phyloP scores from a whole-genome alignment of 1,284 basidiomycete genomes.

The Ganoderma resinaceum region DNA sequence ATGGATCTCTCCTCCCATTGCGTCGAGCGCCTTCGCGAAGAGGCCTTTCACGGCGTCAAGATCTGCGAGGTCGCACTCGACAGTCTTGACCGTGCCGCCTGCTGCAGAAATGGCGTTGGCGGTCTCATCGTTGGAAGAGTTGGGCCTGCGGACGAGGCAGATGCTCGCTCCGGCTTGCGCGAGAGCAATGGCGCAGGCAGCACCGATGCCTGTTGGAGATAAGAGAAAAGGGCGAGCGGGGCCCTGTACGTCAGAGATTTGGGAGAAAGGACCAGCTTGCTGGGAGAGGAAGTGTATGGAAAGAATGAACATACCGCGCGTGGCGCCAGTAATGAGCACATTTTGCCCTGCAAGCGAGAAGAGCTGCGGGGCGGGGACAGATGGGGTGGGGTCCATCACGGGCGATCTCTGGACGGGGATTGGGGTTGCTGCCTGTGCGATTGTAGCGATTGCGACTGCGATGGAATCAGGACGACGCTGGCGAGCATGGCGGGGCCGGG shows the following conservation, averaged over 20 bases:
- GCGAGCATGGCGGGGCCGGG: constrained; percentile 15
- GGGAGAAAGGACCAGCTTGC: constrained; percentile 8
- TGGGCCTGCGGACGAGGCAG: constrained; percentile 76
- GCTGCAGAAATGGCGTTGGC: constrained; percentile 57
- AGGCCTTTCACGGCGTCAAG: constrained; percentile 69
- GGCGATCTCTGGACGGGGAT: constrained; percentile 9
- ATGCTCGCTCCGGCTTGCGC: constrained; percentile 85
- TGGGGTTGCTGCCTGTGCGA: constrained; percentile 7
- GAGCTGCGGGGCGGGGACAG: constrained; percentile 54
- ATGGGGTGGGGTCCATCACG: constrained; percentile 53
- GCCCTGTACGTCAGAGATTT: constrained; percentile 2
- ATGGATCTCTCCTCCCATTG: constrained; percentile 76
- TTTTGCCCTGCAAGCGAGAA: constrained; percentile 68
- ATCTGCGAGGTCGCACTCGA: constrained; percentile 82
- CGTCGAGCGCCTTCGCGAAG: constrained; percentile 68
- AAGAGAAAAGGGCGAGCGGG: constrained; percentile 20
- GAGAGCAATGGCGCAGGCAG: constrained; percentile 74
- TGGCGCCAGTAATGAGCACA: constrained; percentile 76
- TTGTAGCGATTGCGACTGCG: constrained; percentile 19
- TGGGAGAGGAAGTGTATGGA: constrained; percentile 28
- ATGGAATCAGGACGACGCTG: constrained; percentile 13
- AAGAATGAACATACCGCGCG: constrained; percentile 41
- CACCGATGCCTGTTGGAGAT: constrained; percentile 68
- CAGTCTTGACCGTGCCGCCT: constrained; percentile 54
- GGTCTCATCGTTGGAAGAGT: constrained; percentile 61